Evolutionary conservation across 148 eudicot species (phyloP).

Genomic region (Beta vulgaris): DNA sequence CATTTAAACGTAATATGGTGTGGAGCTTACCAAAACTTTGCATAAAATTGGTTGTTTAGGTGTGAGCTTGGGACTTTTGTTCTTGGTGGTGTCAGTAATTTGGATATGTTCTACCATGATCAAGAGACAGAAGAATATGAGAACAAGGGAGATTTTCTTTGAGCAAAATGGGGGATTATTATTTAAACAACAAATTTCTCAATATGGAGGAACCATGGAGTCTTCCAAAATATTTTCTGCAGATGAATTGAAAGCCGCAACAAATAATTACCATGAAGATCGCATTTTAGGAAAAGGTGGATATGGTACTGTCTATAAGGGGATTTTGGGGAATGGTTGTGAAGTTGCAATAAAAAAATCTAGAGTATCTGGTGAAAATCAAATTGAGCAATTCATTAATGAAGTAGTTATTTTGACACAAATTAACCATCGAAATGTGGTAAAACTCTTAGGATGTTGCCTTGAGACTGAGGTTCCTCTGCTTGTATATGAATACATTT

Average conservation of each 20-base stretch:
- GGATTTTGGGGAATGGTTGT: conserved; percentile 18
- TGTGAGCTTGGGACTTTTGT: too few relatives aligned
- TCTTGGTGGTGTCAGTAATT: neutral
- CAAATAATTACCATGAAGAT: conserved; percentile 18
- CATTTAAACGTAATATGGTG: too few relatives aligned
- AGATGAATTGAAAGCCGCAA: conserved; percentile 18
- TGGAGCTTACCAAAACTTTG: too few relatives aligned
- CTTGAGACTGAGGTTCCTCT: conserved; percentile 30
- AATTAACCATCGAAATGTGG: conserved; percentile 35
- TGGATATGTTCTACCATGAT: conserved; percentile 1
- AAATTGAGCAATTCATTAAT: conserved; percentile 28
- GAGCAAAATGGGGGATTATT: conserved; percentile 25
- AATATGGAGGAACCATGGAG: neutral
- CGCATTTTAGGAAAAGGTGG: conserved; percentile 26
- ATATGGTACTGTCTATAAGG: conserved; percentile 25
- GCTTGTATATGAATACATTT: conserved; percentile 25
- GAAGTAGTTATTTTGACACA: conserved; percentile 26
- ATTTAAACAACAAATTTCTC: conserved; percentile 18
- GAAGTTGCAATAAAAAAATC: conserved; percentile 25
- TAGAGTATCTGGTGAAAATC: conserved; percentile 4
- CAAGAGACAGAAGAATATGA: conserved; percentile 1
- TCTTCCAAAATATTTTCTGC: conserved; percentile 17
- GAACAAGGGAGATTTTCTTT: conserved; percentile 21
- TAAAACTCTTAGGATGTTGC: conserved; percentile 29
- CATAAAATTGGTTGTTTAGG: too few relatives aligned